A percentile compares a stretch with the other conserved stretches of the same genome.
Conservation (phyloP, 2,329 filamentous ascomycete species). For the Talaromyces sp. region DNA sequence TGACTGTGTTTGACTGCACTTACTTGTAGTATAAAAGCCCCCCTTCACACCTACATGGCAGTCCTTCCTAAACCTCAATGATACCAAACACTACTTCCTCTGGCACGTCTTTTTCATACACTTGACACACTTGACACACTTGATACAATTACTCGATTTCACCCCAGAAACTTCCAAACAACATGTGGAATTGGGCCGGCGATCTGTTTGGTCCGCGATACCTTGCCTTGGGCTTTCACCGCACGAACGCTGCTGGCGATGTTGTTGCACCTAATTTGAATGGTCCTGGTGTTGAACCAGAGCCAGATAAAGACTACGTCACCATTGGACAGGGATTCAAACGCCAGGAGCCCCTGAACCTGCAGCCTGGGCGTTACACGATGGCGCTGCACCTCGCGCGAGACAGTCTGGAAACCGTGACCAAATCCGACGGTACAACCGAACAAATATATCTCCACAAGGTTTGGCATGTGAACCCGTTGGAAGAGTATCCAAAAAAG, state of each 20-base stretch:
- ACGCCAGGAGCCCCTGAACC: background rate
- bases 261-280: too few relatives aligned
- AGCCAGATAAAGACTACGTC: background rate
- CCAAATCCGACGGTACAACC: background rate
- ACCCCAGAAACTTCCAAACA: background rate
- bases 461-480: background rate
- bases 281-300: too few relatives aligned
- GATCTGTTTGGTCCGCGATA: too few relatives aligned
- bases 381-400: background rate
- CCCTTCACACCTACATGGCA: background rate
- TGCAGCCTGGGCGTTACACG: background rate
- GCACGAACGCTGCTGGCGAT: background rate
- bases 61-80: background rate
- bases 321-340: background rate
- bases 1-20: background rate
- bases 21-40: background rate
- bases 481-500: too few relatives aligned
- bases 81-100: background rate
- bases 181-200: too few relatives aligned
- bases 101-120: background rate
- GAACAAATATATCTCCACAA: background rate
- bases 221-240: background rate
- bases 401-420: background rate
- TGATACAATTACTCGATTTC: background rate
- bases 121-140: too few relatives aligned